These are phyloP conservation scores for Claviceps pazoutovae DNA, from an alignment of 2,329 filamentous ascomycete species.

Conservation along the genomic window DNA sequence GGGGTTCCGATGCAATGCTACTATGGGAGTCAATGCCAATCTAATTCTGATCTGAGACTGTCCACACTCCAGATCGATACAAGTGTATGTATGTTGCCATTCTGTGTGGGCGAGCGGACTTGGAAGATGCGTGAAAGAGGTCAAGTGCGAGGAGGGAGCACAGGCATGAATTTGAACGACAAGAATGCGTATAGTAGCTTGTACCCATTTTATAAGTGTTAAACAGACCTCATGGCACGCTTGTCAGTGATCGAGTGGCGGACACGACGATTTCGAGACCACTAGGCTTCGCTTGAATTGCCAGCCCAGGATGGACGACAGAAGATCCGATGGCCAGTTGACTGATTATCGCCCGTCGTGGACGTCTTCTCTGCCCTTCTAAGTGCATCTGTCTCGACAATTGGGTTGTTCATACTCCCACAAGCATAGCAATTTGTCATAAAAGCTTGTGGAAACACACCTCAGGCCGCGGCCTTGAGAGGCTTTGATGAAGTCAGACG, in stretches of 20 bases:
- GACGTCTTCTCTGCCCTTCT: not conserved
- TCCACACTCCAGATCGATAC: not conserved
- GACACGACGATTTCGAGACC: too few species aligned
- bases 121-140: too few species aligned
- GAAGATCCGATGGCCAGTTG: not conserved
- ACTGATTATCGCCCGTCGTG: not conserved
- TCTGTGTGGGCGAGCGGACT: not conserved
- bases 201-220: too few species aligned
- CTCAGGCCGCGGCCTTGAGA: constrained; percentile 17
- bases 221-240: too few species aligned
- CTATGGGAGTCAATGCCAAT: not conserved
- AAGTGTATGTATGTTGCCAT: not conserved
- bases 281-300: not conserved
- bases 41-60: not conserved
- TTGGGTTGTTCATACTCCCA: constrained; percentile 32
- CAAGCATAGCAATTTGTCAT: constrained; percentile 55
- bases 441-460: constrained; percentile 63
- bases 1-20: not conserved
- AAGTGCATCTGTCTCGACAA: not conserved
- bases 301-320: not conserved
- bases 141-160: too few species aligned
- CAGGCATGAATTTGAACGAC: too few species aligned
- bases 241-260: too few species aligned
- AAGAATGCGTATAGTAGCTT: too few species aligned
- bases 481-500: constrained; percentile 50